Evolutionary conservation across 1,284 basidiomycete species (phyloP).

Genomic region (Sanguinoderma infundibulare): DNA sequence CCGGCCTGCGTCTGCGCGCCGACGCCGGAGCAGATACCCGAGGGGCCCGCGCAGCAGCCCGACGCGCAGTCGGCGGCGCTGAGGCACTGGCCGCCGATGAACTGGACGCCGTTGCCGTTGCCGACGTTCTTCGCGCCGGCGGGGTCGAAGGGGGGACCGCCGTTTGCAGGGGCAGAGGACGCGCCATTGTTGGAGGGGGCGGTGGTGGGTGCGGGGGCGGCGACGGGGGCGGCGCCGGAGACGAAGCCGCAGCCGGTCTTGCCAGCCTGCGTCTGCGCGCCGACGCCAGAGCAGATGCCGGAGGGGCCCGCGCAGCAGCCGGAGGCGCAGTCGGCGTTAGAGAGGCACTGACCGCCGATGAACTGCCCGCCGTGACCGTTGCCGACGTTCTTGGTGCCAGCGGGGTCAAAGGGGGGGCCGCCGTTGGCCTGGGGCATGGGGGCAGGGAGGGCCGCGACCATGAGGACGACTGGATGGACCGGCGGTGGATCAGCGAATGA

Average conservation of each 20-base stretch:
- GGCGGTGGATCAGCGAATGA: not conserved
- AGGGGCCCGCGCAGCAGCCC: not conserved
- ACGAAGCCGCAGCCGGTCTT: not conserved
- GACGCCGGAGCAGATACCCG: not conserved
- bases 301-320: not conserved
- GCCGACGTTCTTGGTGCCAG: slow-evolving; percentile 1
- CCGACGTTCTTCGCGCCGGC: not conserved
- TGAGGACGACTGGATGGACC: not conserved
- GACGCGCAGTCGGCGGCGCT: not conserved
- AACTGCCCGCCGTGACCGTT: slow-evolving; percentile 1
- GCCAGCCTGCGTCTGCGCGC: not conserved
- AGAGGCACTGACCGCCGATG: slow-evolving; percentile 2
- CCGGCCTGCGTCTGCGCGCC: not conserved
- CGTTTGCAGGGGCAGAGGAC: not conserved
- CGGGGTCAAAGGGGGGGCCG: not conserved
- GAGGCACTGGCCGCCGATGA: slow-evolving; percentile 1
- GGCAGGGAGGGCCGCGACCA: not conserved
- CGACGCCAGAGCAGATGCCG: not conserved
- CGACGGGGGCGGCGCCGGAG: not conserved
- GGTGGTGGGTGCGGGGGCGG: not conserved
- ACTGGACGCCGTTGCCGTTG: not conserved
- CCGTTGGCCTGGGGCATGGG: not conserved
- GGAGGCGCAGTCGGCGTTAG: not conserved
- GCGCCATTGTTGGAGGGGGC: not conserved
- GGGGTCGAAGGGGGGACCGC: slow-evolving; percentile 1